Conservation (phyloP, 2,329 filamentous ascomycete species). For the Penicillium hordei region DNA sequence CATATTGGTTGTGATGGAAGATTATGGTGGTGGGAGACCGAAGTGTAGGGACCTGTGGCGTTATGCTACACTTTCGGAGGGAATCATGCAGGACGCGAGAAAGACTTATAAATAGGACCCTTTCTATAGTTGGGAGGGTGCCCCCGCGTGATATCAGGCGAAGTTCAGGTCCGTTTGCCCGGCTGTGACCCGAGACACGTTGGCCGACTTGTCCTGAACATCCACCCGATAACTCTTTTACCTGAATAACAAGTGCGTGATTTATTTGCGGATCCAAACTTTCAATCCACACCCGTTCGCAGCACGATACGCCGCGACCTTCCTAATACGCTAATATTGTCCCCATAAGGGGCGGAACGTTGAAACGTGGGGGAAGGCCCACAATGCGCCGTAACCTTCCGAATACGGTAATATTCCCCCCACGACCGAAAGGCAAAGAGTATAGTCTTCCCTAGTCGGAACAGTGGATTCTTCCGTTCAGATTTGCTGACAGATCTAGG, state of each 20-base stretch:
- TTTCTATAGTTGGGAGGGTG: background rate
- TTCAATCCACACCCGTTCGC: background rate
- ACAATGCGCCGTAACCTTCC: too few species aligned
- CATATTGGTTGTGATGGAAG: conserved; percentile 5
- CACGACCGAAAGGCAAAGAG: background rate
- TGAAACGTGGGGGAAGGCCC: too few species aligned
- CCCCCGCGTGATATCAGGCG: background rate
- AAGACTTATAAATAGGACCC: background rate
- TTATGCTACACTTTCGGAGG: background rate
- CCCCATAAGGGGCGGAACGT: background rate
- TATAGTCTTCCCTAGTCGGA: background rate
- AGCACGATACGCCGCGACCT: background rate
- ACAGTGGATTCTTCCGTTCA: background rate
- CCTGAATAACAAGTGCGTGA: background rate
- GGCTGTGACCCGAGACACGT: background rate
- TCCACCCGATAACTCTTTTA: background rate
- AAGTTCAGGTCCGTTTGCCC: background rate
- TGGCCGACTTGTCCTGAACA: background rate
- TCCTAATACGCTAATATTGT: background rate
- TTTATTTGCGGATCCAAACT: background rate
- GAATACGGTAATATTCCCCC: too few species aligned
- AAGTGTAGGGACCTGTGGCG: background rate
- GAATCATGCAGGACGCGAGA: background rate
- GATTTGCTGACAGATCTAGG: background rate
- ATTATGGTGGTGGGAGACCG: background rate